Evolutionary conservation across 2,329 filamentous ascomycete species (phyloP).

Genomic region (Keithomyces neogunnii): DNA sequence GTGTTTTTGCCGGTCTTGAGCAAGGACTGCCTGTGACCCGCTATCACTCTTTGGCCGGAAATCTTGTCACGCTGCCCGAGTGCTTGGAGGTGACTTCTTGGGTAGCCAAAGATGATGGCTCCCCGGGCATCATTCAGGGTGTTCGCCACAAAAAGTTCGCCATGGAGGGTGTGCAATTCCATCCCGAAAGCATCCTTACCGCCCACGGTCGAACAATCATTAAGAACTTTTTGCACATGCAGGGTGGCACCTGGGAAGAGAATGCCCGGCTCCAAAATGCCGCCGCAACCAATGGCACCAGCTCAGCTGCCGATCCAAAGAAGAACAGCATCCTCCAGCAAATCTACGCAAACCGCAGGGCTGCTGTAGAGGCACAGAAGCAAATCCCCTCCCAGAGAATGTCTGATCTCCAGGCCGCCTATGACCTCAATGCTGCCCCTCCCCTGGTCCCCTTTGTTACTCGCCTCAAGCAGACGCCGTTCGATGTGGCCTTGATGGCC

Average conservation of each 20-base stretch:
- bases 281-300: slow-evolving; percentile 18
- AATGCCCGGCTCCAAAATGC: slow-evolving; percentile 52
- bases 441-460: slow-evolving; percentile 74
- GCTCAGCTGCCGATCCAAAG: slow-evolving; percentile 32
- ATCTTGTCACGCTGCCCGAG: slow-evolving; percentile 75
- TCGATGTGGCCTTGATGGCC: slow-evolving; percentile 87
- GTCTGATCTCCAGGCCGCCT: slow-evolving; percentile 76
- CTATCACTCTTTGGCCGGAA: slow-evolving; percentile 94
- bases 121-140: slow-evolving; percentile 88
- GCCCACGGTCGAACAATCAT: slow-evolving; percentile 84
- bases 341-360: slow-evolving; percentile 78
- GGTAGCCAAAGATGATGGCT: slow-evolving; percentile 68
- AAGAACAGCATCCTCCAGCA: slow-evolving; percentile 81
- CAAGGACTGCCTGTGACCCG: slow-evolving; percentile 82
- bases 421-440: slow-evolving; percentile 75
- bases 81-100: slow-evolving; percentile 87
- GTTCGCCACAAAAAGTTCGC: slow-evolving; percentile 86
- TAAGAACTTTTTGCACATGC: slow-evolving; percentile 81
- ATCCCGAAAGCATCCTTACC: slow-evolving; percentile 94
- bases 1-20: slow-evolving; percentile 77
- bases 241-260: slow-evolving; percentile 84
- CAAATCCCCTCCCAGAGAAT: slow-evolving; percentile 75
- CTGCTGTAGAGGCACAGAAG: slow-evolving; percentile 72
- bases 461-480: slow-evolving; percentile 72
- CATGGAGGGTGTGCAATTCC: slow-evolving; percentile 96